Evolutionary conservation across 192 early-diverging fungal species (phyloP), one percentile per base, ranked within the genome.

Genomic region (Coemansia sp.): DNA sequence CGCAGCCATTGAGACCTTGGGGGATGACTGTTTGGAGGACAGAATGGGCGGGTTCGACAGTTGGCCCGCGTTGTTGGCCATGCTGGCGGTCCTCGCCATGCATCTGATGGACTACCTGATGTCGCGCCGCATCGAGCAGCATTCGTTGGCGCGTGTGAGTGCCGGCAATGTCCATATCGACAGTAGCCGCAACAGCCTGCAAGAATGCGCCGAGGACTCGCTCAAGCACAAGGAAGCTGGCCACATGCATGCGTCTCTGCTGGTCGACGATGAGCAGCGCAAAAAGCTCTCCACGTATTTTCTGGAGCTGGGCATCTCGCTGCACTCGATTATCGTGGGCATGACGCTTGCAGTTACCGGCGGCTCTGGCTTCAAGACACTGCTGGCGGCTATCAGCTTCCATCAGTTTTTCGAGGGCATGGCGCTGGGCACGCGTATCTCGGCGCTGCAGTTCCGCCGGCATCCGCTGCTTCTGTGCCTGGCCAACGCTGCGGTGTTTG

Each of bases 341-440:
- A 74, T 91, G 61, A 78, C 88, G 26, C 64, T 90, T 9, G 86
- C 77, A 0, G 81, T 80, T 0, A 83, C 85, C 2, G 68, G 65
- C 28, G 75, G 70, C 21, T 42, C 54, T 3, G 86, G 80, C 21
- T 87, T 87, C 59, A 72, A 62, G 6, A 77, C 75, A 1, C 68
- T 92, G 0, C 58, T 87, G 35, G 71, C 82, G 21, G 89, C 90
- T 0, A 61, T 92, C 19, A 62, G 81, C n/a, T 87, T 90, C 63
- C 80, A 81, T 63, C 90, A 92, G 78, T 84, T 86, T 61, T 88
- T 90, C 57, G 87, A 90, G 66, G 91, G 90, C 47, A 57, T 92
- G 43, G 88, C 87, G 3, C 65, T 92, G 44, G 89, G 89, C 13
- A 80, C 87, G 0, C 80, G 89, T n/a, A 81, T 91, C 36, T 72